These are phyloP conservation scores for Quercus parvula DNA, from an alignment of 306 rosid species.

Conservation along the genomic window DNA sequence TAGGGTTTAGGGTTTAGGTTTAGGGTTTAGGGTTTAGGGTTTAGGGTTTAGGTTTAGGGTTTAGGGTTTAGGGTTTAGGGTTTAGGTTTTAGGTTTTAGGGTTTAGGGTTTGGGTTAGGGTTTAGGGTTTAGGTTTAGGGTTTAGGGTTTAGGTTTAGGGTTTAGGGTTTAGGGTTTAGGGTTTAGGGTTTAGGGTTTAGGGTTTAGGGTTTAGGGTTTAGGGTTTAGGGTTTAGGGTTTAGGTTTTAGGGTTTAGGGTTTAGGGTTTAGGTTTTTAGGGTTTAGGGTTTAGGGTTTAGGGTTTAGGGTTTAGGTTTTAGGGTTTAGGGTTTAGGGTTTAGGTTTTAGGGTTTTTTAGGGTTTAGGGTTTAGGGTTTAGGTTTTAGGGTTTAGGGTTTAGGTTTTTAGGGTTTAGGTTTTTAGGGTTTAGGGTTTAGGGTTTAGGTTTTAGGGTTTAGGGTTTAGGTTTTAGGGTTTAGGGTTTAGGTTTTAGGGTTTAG, in stretches of 20 bases:
- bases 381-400: conserved; percentile 7
- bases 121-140: conserved; percentile 2
- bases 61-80: conserved; percentile 18
- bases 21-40: conserved; percentile 17
- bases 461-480: no score
- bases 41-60: conserved; percentile 17
- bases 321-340: neutral
- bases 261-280: no score
- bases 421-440: neutral
- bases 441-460: no score
- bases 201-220: no score
- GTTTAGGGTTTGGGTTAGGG: neutral
- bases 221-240: no score
- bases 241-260: no score
- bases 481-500: no score
- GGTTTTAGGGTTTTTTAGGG: no score
- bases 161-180: conserved; percentile 15
- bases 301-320: neutral
- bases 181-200: neutral
- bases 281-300: neutral
- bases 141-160: neutral
- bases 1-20: conserved; percentile 9
- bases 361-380: conserved; percentile 6
- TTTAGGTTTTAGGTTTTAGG: conserved; percentile 19
- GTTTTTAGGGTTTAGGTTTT: conserved; percentile 2